Conservation (phyloP, 2,329 filamentous ascomycete genomes). For the Fusarium udum region DNA sequence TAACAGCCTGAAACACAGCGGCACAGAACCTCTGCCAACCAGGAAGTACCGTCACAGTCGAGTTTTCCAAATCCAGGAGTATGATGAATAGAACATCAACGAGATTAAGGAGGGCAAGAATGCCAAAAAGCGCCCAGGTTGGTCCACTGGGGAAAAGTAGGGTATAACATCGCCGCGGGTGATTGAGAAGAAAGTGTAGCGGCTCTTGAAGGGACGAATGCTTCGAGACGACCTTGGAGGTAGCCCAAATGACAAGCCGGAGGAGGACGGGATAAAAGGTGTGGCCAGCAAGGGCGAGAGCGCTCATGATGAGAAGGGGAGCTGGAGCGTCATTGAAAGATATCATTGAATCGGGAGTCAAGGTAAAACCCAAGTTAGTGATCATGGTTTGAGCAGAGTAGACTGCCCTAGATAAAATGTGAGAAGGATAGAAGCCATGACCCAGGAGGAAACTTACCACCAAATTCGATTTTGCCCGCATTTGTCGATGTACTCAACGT, state of each 20-base stretch:
- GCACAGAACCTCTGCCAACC: slow-evolving; percentile 60
- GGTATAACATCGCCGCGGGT: slow-evolving; percentile 71
- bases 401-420: slow-evolving; percentile 51
- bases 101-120: slow-evolving; percentile 62
- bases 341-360: slow-evolving; percentile 65
- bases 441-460: slow-evolving; percentile 53
- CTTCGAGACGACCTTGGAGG: slow-evolving; percentile 57
- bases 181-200: slow-evolving; percentile 67
- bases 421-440: background rate
- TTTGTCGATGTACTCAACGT: slow-evolving; percentile 51
- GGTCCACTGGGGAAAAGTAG: slow-evolving; percentile 68
- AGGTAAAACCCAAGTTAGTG: slow-evolving; percentile 63
- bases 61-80: slow-evolving; percentile 61
- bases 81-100: slow-evolving; percentile 66
- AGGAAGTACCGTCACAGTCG: slow-evolving; percentile 57
- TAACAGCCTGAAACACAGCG: slow-evolving; percentile 67
- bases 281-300: slow-evolving; percentile 62
- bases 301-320: slow-evolving; percentile 57
- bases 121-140: slow-evolving; percentile 65
- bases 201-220: slow-evolving; percentile 53
- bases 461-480: slow-evolving; percentile 54
- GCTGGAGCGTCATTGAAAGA: slow-evolving; percentile 56
- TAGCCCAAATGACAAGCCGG: slow-evolving; percentile 66
- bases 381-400: slow-evolving; percentile 62
- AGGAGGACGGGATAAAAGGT: slow-evolving; percentile 68